phyloP scores from a whole-genome alignment of 176 grass and related monocot species.

The Areca catechu region DNA sequence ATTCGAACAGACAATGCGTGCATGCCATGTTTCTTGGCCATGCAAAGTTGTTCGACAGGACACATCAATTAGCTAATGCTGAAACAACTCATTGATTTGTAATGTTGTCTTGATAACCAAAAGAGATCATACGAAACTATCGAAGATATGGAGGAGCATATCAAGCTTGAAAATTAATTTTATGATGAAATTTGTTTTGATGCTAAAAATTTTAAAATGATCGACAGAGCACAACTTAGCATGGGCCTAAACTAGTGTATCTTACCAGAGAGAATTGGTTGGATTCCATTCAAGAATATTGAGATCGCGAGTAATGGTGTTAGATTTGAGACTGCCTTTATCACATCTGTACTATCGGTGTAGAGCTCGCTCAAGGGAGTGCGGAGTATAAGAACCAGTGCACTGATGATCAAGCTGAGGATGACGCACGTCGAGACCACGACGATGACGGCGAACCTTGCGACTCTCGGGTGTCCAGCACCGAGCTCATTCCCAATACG shows the following conservation, averaged over 20 bases:
- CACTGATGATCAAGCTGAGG: constrained; percentile 51
- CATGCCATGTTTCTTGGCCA: too few species aligned
- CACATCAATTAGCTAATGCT: too few species aligned
- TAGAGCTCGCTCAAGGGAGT: constrained; percentile 66
- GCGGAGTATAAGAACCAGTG: constrained; percentile 40
- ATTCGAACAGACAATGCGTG: too few species aligned
- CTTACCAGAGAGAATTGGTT: constrained; percentile 77
- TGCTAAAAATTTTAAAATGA: too few species aligned
- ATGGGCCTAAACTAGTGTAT: not conserved
- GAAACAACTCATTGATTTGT: too few species aligned
- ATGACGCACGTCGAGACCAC: constrained; percentile 38
- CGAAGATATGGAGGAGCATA: too few species aligned
- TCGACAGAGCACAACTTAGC: too few species aligned
- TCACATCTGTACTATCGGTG: constrained; percentile 41
- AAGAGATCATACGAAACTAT: too few species aligned
- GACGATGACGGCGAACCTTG: constrained; percentile 52
- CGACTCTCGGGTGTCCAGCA: constrained; percentile 53
- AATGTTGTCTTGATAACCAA: too few species aligned
- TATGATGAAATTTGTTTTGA: too few species aligned
- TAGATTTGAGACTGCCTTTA: constrained; percentile 36
- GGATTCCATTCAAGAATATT: constrained; percentile 82
- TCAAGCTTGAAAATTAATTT: too few species aligned
- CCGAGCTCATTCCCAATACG: constrained; percentile 72
- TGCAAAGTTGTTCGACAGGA: too few species aligned
- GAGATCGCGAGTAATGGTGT: constrained; percentile 61